A percentile compares a stretch with the other conserved stretches of the same genome.
These are phyloP conservation scores for Dothideomycetidae sp. DNA, from an alignment of 2,329 filamentous ascomycete species.

Conservation along the genomic window DNA sequence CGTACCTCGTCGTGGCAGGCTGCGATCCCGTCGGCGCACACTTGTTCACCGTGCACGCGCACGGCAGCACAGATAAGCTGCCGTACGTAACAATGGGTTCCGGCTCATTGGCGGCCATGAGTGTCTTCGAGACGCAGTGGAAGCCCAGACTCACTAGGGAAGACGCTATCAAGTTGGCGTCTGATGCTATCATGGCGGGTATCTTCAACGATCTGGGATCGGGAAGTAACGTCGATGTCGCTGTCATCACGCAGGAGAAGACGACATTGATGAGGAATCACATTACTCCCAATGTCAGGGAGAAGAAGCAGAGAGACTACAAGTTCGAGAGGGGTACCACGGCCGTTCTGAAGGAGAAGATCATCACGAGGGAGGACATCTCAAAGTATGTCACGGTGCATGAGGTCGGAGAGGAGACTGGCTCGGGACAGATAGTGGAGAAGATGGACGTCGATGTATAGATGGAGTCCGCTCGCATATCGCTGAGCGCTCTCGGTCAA, in stretches of 20 bases:
- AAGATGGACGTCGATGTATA: conserved; percentile 50
- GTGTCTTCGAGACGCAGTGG: conserved; percentile 95
- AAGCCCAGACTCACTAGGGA: conserved; percentile 61
- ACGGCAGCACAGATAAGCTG: conserved; percentile 96
- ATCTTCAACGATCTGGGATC: conserved; percentile 98
- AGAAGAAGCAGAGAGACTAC: conserved; percentile 86
- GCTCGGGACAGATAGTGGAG: conserved; percentile 39
- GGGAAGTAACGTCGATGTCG: conserved; percentile 93
- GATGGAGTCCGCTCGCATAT: conserved; percentile 5
- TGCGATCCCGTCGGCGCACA: conserved; percentile 91
- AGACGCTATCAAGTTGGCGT: conserved; percentile 67
- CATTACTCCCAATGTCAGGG: conserved; percentile 83
- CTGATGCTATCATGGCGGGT: conserved; percentile 84
- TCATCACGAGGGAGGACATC: conserved; percentile 87
- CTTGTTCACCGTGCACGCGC: conserved; percentile 95
- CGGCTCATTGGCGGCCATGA: conserved; percentile 91
- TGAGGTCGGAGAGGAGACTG: conserved; percentile 59
- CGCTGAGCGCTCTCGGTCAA: too few relatives aligned
- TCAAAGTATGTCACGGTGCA: conserved; percentile 87
- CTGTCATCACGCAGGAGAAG: conserved; percentile 89
- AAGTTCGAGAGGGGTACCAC: conserved; percentile 85
- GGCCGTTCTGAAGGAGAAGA: conserved; percentile 86
- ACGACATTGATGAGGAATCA: conserved; percentile 86
- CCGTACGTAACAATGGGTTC: conserved; percentile 99
- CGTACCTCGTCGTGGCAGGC: conserved; percentile 92